Conservation (phyloP, 2,329 filamentous ascomycete genomes). For the Fusarium sterilihyphosum region DNA sequence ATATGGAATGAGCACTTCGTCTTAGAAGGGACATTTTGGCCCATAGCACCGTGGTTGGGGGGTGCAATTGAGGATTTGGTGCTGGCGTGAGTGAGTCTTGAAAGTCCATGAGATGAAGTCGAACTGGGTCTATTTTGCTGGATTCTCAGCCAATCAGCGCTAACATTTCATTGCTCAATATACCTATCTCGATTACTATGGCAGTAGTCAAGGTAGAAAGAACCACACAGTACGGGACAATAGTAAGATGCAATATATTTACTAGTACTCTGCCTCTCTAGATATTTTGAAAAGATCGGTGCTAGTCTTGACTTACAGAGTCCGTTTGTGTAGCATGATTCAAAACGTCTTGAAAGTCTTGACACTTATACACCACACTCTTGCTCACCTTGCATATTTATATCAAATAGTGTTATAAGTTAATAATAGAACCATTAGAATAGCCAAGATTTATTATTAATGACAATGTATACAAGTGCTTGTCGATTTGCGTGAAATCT, state of each 20-base stretch:
- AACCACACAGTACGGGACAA: neutral
- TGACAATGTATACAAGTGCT: neutral
- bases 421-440: too few relatives aligned
- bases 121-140: neutral
- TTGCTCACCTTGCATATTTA: neutral
- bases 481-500: neutral
- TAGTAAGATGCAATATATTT: neutral
- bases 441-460: neutral
- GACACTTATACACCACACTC: neutral
- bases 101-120: constrained; percentile 25
- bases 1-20: constrained; percentile 15
- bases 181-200: neutral
- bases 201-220: neutral
- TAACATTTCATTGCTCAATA: neutral
- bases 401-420: fast-evolving
- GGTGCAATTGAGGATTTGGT: constrained; percentile 1
- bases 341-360: neutral
- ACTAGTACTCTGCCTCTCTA: fast-evolving
- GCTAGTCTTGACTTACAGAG: neutral
- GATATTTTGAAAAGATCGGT: fast-evolving
- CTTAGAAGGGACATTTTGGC: constrained; percentile 33
- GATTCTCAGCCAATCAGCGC: constrained; percentile 20
- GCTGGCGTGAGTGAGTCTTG: constrained; percentile 1
- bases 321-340: neutral
- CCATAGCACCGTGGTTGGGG: constrained; percentile 10